A percentile compares a stretch with the other conserved stretches of the same genome.
phyloP scores from a whole-genome alignment of 257 asterid species.

The Solanum pinnatisectum region DNA sequence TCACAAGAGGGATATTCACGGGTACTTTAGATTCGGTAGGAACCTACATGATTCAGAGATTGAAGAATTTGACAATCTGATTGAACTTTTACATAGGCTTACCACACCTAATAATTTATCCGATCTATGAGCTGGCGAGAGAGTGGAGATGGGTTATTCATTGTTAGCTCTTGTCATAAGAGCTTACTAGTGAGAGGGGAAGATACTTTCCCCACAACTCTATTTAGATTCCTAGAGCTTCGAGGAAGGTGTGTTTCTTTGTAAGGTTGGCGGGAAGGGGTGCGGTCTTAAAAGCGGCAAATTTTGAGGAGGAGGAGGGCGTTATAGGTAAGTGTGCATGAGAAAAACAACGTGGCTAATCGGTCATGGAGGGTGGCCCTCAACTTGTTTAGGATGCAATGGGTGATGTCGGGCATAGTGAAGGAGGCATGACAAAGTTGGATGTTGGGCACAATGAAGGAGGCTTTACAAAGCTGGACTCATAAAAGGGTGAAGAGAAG shows the following conservation, averaged over 20 bases:
- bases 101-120: not conserved
- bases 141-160: not conserved
- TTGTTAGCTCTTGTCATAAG: not conserved
- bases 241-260: not conserved
- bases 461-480: not conserved
- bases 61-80: not conserved
- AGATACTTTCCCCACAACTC: not conserved
- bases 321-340: not conserved
- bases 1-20: not conserved
- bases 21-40: not conserved
- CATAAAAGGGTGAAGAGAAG: not conserved
- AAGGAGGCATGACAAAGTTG: not conserved
- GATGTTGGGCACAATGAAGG: not conserved
- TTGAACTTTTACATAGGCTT: not conserved
- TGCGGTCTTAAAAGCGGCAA: not conserved
- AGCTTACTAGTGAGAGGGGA: not conserved
- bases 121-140: not conserved
- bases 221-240: not conserved
- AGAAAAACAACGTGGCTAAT: not conserved
- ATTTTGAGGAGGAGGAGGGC: not conserved
- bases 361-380: not conserved
- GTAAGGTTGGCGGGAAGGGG: not conserved
- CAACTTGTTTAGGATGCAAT: not conserved
- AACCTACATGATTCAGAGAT: not conserved
- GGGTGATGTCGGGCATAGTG: not conserved